Percentiles rank a stretch among this genome's conserved stretches.
Evolutionary conservation across 148 eudicot species (phyloP).

Genomic region (Fallopia convolvulus): DNA sequence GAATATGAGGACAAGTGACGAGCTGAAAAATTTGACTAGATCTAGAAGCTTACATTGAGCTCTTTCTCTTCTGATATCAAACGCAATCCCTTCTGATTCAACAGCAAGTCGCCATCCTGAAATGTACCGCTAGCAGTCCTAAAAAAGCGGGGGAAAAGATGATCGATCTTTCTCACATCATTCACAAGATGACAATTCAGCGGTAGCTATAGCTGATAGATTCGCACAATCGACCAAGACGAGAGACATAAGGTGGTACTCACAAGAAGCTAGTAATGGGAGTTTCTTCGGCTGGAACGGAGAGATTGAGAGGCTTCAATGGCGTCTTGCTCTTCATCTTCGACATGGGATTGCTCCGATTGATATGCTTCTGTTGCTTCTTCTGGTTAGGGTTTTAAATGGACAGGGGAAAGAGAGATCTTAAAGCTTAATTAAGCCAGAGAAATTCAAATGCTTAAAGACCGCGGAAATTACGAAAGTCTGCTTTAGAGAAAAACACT

Average conservation of each 20-base stretch:
- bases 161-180: background rate
- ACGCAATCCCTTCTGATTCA: conserved; percentile 75
- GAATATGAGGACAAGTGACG: background rate
- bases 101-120: conserved; percentile 82
- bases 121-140: conserved; percentile 98
- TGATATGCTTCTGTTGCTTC: background rate
- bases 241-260: background rate
- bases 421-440: conserved; percentile 3
- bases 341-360: conserved; percentile 3
- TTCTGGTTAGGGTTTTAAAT: conserved; percentile 23
- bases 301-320: conserved; percentile 78
- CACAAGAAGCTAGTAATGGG: conserved; percentile 74
- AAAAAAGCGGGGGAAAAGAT: background rate
- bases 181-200: background rate
- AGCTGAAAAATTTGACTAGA: background rate
- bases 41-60: conserved; percentile 38
- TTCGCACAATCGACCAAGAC: background rate
- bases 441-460: conserved; percentile 27
- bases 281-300: conserved; percentile 74
- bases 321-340: conserved; percentile 64
- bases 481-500: background rate
- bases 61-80: conserved; percentile 56
- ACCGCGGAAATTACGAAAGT: conserved; percentile 27
- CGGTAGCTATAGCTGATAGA: background rate
- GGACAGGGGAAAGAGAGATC: background rate